Evolutionary conservation across 176 grass and related monocot species (phyloP).

Genomic region (Areca catechu): DNA sequence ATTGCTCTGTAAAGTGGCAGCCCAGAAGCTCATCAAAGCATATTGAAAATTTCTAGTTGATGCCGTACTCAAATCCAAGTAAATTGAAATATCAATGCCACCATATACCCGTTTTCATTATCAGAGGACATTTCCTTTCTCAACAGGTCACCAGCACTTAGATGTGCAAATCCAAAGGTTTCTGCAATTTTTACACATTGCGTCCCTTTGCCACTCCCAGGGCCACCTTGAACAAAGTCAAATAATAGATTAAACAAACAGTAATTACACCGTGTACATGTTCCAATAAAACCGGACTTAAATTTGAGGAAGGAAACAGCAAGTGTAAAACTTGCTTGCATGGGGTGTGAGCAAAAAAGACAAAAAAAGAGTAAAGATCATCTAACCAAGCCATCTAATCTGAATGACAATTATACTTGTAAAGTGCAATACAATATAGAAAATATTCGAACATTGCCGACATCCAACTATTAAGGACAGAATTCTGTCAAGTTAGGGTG

Average conservation of each 20-base stretch:
- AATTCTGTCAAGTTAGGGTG: too few relatives aligned
- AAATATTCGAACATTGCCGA: too few relatives aligned
- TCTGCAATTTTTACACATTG: constrained; percentile 88
- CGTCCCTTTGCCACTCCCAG: constrained; percentile 92
- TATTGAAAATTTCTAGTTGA: too few relatives aligned
- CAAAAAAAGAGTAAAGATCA: too few relatives aligned
- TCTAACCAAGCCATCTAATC: too few relatives aligned
- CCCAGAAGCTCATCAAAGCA: neutral
- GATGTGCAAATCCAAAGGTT: constrained; percentile 67
- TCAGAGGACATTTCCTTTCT: constrained; percentile 66
- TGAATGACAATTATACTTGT: too few relatives aligned
- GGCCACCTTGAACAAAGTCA: constrained; percentile 40
- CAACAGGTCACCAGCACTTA: constrained; percentile 75
- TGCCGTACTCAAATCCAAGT: neutral
- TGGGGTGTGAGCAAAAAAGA: too few relatives aligned
- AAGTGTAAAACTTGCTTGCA: too few relatives aligned
- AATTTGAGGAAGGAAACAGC: too few relatives aligned
- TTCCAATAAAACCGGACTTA: too few relatives aligned
- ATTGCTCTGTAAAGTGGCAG: constrained; percentile 33
- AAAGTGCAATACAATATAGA: too few relatives aligned
- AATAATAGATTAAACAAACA: neutral
- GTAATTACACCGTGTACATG: neutral
- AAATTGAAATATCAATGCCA: neutral
- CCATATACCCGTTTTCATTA: constrained; percentile 56
- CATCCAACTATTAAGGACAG: too few relatives aligned